These are phyloP conservation scores for Lactarius sanguifluus DNA, from an alignment of 768 basidiomycete species.

Conservation along the genomic window DNA sequence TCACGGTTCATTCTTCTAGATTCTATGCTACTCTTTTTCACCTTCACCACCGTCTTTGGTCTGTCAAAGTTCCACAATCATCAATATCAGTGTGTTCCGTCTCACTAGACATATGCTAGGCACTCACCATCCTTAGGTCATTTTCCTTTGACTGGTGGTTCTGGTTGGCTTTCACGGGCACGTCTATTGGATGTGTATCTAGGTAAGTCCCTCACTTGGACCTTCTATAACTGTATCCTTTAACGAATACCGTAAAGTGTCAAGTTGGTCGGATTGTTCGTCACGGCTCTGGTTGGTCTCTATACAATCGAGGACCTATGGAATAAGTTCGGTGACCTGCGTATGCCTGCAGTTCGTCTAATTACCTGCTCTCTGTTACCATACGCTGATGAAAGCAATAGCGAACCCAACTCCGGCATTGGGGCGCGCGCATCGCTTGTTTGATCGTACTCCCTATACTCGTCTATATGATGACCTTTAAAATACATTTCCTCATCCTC, in stretches of 20 bases:
- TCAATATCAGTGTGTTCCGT: slow-evolving; percentile 74
- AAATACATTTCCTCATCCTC: slow-evolving; percentile 92
- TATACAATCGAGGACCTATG: slow-evolving; percentile 98
- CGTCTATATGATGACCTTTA: slow-evolving; percentile 94
- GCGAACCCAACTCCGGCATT: slow-evolving; percentile 88
- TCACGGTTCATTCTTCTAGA: slow-evolving; percentile 97
- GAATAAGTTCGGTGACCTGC: slow-evolving; percentile 96
- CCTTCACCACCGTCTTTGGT: slow-evolving; percentile 93
- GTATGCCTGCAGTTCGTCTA: slow-evolving; percentile 77
- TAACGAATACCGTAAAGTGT: slow-evolving; percentile 52
- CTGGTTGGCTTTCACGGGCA: slow-evolving; percentile 91
- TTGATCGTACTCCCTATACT: slow-evolving; percentile 88
- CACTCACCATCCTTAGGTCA: slow-evolving; percentile 49
- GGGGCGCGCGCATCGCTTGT: slow-evolving; percentile 81
- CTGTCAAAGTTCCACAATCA: slow-evolving; percentile 97
- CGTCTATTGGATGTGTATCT: slow-evolving; percentile 93
- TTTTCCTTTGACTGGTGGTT: slow-evolving; percentile 98
- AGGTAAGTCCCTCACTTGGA: slow-evolving; percentile 49
- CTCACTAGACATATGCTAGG: background rate
- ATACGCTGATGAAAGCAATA: slow-evolving; percentile 36
- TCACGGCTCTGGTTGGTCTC: slow-evolving; percentile 89
- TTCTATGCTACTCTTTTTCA: slow-evolving; percentile 99
- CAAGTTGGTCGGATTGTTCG: slow-evolving; percentile 95
- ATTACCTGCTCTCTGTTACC: background rate
- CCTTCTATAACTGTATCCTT: background rate